phyloP scores from a whole-genome alignment of 2,329 filamentous ascomycete species.

The Davidsoniella virescens region DNA sequence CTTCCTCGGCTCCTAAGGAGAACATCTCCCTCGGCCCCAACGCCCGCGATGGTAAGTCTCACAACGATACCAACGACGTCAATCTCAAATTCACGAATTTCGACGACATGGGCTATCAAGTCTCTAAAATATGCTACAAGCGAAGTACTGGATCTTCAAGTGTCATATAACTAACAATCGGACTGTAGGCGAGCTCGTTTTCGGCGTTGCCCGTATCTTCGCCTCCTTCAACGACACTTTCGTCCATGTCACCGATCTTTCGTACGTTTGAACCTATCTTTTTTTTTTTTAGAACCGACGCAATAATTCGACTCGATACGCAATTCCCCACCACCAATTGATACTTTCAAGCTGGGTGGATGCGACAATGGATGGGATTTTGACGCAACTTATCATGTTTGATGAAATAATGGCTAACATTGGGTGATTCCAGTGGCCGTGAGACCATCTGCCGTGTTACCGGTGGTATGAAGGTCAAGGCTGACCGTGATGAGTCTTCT shows the following conservation, averaged over 20 bases:
- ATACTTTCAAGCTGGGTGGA: not conserved
- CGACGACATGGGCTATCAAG: not conserved
- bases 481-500: conserved; percentile 98
- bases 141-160: not conserved
- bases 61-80: not conserved
- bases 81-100: not conserved
- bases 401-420: conserved; percentile 36
- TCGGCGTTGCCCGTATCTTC: conserved; percentile 96
- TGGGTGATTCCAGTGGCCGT: conserved; percentile 75
- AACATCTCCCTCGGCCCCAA: conserved; percentile 97
- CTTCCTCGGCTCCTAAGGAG: conserved; percentile 70
- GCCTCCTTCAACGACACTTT: conserved; percentile 88
- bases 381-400: not conserved
- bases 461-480: conserved; percentile 99
- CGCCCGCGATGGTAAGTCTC: conserved; percentile 71
- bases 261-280: conserved; percentile 35
- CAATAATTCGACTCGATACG: not conserved
- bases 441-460: conserved; percentile 99
- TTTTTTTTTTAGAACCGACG: not conserved
- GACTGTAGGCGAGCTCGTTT: conserved; percentile 73
- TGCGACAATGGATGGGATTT: not conserved
- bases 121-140: not conserved
- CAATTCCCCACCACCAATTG: not conserved
- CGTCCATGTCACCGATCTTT: conserved; percentile 99
- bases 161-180: conserved; percentile 14